These are phyloP conservation scores for Lagenidium giganteum DNA, from an alignment of 352 stramenopile genomes.

Conservation along the genomic window DNA sequence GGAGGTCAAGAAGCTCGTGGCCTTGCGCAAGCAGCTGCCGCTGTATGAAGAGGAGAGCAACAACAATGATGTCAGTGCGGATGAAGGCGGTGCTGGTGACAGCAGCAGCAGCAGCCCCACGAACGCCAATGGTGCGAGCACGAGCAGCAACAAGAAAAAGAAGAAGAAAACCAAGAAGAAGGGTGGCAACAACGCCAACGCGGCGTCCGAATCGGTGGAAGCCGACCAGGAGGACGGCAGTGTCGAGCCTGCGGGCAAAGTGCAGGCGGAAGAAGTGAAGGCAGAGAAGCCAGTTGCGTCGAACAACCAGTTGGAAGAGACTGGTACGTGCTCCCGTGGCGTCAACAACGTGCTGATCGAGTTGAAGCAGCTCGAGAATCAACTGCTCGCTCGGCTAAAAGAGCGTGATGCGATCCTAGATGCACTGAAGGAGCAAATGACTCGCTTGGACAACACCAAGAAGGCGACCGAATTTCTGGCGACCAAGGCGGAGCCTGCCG, in stretches of 20 bases:
- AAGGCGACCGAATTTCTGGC: constrained; percentile 7
- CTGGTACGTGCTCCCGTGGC: not conserved
- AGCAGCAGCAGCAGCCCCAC: constrained; percentile 8
- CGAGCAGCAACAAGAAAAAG: constrained; percentile 27
- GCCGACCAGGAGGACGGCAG: not conserved
- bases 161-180: constrained; percentile 24
- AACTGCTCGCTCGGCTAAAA: constrained; percentile 11
- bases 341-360: not conserved
- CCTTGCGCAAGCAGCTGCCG: constrained; percentile 67
- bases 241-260: no score
- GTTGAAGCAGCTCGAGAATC: constrained; percentile 13
- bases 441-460: no score
- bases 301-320: constrained; percentile 5
- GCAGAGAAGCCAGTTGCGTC: not conserved
- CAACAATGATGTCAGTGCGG: constrained; percentile 5
- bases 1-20: constrained; percentile 56
- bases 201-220: no score
- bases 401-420: constrained; percentile 20
- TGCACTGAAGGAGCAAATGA: no score
- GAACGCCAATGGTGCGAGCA: constrained; percentile 5
- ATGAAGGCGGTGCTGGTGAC: constrained; percentile 1
- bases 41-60: constrained; percentile 35
- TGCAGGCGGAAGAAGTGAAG: constrained; percentile 2
- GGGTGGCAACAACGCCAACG: no score
- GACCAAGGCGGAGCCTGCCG: constrained; percentile 3